A percentile compares a stretch with the other conserved stretches of the same genome.
Conservation (phyloP, 2,329 filamentous ascomycete species). For the Exophiala phaeomuriformis region DNA sequence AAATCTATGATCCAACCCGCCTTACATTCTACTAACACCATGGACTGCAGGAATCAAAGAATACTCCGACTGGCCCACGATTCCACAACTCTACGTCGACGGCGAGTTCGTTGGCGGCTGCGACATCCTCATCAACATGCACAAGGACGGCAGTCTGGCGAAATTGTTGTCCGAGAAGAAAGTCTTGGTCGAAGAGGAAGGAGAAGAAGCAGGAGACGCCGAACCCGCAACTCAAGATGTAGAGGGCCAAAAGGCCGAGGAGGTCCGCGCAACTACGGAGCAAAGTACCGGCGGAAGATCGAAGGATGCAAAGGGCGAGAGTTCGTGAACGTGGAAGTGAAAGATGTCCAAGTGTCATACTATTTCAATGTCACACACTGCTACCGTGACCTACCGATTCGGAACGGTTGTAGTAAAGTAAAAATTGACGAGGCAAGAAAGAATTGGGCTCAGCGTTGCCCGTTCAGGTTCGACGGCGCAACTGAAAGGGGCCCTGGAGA, state of each 20-base stretch:
- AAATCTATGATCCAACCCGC: too few relatives aligned
- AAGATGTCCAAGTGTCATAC: background rate
- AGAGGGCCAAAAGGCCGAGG: constrained; percentile 20
- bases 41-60: constrained; percentile 79
- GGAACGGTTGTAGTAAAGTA: too few relatives aligned
- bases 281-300: constrained; percentile 18
- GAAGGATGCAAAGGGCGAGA: constrained; percentile 24
- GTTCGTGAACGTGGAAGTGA: constrained; percentile 6
- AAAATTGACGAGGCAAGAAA: too few relatives aligned
- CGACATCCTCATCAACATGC: constrained; percentile 94
- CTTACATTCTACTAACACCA: too few relatives aligned
- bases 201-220: constrained; percentile 26
- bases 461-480: too few relatives aligned
- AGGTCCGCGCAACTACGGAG: constrained; percentile 15
- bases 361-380: background rate
- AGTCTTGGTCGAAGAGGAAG: constrained; percentile 58
- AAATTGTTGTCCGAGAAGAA: constrained; percentile 88
- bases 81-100: constrained; percentile 90
- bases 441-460: too few relatives aligned
- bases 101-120: constrained; percentile 97
- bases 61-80: constrained; percentile 98
- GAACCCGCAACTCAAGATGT: constrained; percentile 6
- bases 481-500: too few relatives aligned
- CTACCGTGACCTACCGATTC: background rate
- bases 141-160: constrained; percentile 87